Conservation (phyloP, 805 yeast species). For the Teunomyces funiuensis region DNA sequence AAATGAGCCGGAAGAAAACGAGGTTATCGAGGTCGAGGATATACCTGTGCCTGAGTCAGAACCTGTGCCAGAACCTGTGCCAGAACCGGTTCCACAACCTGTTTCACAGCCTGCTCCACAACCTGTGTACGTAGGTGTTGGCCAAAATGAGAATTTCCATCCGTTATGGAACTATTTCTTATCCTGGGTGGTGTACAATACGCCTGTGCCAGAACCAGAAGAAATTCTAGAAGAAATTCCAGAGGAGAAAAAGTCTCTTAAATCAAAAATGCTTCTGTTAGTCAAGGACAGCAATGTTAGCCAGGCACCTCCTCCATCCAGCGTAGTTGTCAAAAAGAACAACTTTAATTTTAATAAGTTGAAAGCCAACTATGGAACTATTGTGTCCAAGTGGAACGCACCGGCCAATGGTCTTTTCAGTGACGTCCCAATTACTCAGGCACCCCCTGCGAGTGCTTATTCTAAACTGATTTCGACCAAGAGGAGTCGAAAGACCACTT, state of each 20-base stretch:
- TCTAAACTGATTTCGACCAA: not conserved
- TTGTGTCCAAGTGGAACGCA: slow-evolving; percentile 33
- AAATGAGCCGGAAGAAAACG: slow-evolving; percentile 7
- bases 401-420: slow-evolving; percentile 12
- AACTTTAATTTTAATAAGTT: slow-evolving; percentile 7
- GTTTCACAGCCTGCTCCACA: not conserved
- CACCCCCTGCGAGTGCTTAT: not conserved
- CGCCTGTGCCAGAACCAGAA: slow-evolving; percentile 3
- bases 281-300: not conserved
- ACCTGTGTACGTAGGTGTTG: not conserved
- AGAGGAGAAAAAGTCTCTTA: slow-evolving; percentile 3
- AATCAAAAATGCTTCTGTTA: not conserved
- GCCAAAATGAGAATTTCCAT: slow-evolving; percentile 26
- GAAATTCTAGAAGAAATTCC: slow-evolving; percentile 6
- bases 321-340: not conserved
- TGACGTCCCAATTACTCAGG: not conserved
- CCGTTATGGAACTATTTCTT: slow-evolving; percentile 40
- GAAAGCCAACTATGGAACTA: slow-evolving; percentile 21
- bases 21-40: slow-evolving; percentile 5
- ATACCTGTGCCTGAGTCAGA: slow-evolving; percentile 9
- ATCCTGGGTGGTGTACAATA: slow-evolving; percentile 36
- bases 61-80: not conserved
- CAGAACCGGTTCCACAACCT: not conserved
- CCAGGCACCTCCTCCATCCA: not conserved
- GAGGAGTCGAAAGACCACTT: not conserved